Evolutionary conservation across 768 basidiomycete species (phyloP).

Genomic region (Pleurotus tuber-regium): DNA sequence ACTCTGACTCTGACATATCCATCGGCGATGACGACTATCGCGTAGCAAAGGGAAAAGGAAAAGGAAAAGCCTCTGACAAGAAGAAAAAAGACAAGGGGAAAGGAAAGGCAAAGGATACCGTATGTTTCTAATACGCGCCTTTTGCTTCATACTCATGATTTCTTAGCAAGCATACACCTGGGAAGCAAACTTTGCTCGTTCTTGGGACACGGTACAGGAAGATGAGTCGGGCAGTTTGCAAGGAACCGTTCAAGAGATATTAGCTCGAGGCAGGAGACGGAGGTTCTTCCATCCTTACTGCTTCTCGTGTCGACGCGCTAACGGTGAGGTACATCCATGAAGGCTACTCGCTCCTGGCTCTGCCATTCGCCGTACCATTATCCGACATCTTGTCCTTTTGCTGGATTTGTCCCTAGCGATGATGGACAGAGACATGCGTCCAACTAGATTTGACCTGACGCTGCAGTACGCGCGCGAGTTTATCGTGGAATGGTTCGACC

Average conservation of each 20-base stretch:
- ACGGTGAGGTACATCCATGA: slow-evolving; percentile 4
- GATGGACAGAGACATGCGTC: slow-evolving; percentile 95
- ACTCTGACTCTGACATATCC: slow-evolving; percentile 74
- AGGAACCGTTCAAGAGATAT: slow-evolving; percentile 82
- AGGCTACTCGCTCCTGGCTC: slow-evolving; percentile 80
- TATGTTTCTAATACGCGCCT: slow-evolving; percentile 9
- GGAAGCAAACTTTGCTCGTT: slow-evolving; percentile 92
- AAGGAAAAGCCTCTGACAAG: slow-evolving; percentile 51
- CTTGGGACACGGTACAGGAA: slow-evolving; percentile 97
- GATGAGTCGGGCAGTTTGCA: slow-evolving; percentile 92
- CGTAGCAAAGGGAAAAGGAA: slow-evolving; percentile 56
- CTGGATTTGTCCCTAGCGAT: slow-evolving; percentile 90
- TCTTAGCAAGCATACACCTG: slow-evolving; percentile 83
- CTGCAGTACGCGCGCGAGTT: slow-evolving; percentile 91
- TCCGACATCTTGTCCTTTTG: slow-evolving; percentile 91
- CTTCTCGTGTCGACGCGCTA: slow-evolving; percentile 4
- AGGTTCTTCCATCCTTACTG: slow-evolving; percentile 46
- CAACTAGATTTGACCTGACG: slow-evolving; percentile 88
- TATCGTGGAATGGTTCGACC: slow-evolving; percentile 97
- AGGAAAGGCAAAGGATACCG: slow-evolving; percentile 51
- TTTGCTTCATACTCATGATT: slow-evolving; percentile 20
- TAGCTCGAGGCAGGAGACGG: slow-evolving; percentile 82
- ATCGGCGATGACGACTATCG: slow-evolving; percentile 36
- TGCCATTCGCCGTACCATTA: slow-evolving; percentile 92
- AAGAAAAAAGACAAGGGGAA: slow-evolving; percentile 56